These are phyloP conservation scores for Trichoderma sp. DNA, from an alignment of 2,329 filamentous ascomycete species.

Conservation along the genomic window DNA sequence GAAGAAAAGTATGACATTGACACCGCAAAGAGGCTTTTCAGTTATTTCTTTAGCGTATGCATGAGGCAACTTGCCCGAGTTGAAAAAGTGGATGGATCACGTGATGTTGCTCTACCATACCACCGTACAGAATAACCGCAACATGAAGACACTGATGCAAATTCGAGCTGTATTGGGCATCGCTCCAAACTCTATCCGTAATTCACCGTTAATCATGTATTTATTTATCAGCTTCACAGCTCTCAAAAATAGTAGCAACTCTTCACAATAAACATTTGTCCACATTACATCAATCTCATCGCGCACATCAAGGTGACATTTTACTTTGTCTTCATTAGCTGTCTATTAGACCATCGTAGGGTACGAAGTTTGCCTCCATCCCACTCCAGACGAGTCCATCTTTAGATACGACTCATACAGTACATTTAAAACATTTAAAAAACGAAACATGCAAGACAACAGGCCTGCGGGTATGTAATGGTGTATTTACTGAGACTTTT, in stretches of 20 bases:
- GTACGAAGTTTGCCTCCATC: conserved; percentile 45
- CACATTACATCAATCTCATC: conserved; percentile 19
- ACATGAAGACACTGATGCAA: background rate
- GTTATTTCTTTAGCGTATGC: background rate
- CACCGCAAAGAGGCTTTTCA: background rate
- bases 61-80: background rate
- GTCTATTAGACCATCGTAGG: conserved; percentile 46
- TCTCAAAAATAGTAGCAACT: background rate
- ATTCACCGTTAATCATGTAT: background rate
- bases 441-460: conserved; percentile 45
- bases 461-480: conserved; percentile 46
- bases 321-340: conserved; percentile 51
- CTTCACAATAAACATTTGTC: conserved; percentile 8
- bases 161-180: background rate
- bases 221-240: background rate
- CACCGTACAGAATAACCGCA: background rate
- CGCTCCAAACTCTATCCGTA: background rate
- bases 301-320: conserved; percentile 31
- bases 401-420: conserved; percentile 45
- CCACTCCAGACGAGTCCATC: conserved; percentile 42
- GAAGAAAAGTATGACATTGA: background rate
- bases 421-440: conserved; percentile 46
- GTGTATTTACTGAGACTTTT: conserved; percentile 72
- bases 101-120: background rate
- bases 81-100: background rate